phyloP scores from a whole-genome alignment of 495 filamentous ascomycete species.

The Hypoxylon crocopeplum region DNA sequence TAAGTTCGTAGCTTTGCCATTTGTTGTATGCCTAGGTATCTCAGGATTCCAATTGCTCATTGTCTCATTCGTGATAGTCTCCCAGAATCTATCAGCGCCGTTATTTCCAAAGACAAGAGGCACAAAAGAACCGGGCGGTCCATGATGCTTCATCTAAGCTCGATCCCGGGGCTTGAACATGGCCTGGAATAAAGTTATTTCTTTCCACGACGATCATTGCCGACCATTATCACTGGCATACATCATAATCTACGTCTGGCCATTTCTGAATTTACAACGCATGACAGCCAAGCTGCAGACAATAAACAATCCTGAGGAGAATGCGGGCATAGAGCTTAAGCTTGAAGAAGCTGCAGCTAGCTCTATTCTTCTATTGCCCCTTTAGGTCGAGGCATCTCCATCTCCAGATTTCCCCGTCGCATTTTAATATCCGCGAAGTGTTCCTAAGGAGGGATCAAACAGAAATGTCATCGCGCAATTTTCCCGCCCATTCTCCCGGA shows the following conservation, averaged over 20 bases:
- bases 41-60: too few species aligned
- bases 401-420: conserved; percentile 19
- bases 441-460: conserved; percentile 1
- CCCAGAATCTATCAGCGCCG: too few species aligned
- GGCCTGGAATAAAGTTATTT: too few species aligned
- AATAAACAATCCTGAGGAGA: conserved; percentile 11
- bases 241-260: neutral
- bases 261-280: neutral
- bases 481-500: conserved; percentile 42
- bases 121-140: too few species aligned
- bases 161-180: too few species aligned
- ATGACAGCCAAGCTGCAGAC: conserved; percentile 16
- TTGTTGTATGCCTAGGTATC: too few species aligned
- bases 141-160: too few species aligned
- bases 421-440: conserved; percentile 33
- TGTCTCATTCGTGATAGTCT: too few species aligned
- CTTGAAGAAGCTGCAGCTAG: conserved; percentile 6
- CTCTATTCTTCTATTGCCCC: conserved; percentile 20
- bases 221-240: too few species aligned
- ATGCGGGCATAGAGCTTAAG: conserved; percentile 11
- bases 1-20: too few species aligned
- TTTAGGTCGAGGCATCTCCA: conserved; percentile 10
- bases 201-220: too few species aligned
- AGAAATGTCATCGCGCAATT: conserved; percentile 36
- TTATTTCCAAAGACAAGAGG: too few species aligned